phyloP scores from a whole-genome alignment of 768 basidiomycete species.

The Collybia mongolica region DNA sequence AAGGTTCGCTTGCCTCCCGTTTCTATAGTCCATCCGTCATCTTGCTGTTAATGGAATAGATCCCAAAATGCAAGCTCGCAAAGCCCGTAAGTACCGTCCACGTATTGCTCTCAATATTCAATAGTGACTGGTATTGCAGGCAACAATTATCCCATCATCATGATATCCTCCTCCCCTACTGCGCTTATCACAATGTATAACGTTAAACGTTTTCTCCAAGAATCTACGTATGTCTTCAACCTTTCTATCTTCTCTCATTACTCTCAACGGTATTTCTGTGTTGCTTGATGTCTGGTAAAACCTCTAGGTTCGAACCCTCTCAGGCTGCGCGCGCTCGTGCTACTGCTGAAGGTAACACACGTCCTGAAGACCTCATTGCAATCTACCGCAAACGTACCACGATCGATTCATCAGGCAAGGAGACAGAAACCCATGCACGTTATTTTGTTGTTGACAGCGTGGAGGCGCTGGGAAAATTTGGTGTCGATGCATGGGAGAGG shows the following conservation, averaged over 20 bases:
- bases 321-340: constrained; percentile 71
- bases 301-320: constrained; percentile 70
- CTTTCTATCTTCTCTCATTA: not conserved
- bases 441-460: constrained; percentile 92
- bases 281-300: not conserved
- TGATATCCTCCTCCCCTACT: constrained; percentile 95
- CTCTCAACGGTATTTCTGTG: not conserved
- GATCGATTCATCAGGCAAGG: constrained; percentile 64
- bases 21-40: not conserved
- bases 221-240: constrained; percentile 58
- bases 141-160: constrained; percentile 89
- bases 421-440: constrained; percentile 52
- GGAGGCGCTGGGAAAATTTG: constrained; percentile 91
- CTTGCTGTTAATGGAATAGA: constrained; percentile 28
- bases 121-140: constrained; percentile 32
- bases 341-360: constrained; percentile 66
- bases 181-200: constrained; percentile 98
- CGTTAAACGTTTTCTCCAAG: constrained; percentile 90
- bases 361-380: constrained; percentile 82
- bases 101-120: too few relatives aligned
- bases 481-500: constrained; percentile 92
- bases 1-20: constrained; percentile 27
- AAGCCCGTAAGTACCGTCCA: constrained; percentile 54
- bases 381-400: constrained; percentile 82
- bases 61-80: constrained; percentile 61